Conservation (phyloP, 495 filamentous ascomycete species). For the Tuber umbilicatum region DNA sequence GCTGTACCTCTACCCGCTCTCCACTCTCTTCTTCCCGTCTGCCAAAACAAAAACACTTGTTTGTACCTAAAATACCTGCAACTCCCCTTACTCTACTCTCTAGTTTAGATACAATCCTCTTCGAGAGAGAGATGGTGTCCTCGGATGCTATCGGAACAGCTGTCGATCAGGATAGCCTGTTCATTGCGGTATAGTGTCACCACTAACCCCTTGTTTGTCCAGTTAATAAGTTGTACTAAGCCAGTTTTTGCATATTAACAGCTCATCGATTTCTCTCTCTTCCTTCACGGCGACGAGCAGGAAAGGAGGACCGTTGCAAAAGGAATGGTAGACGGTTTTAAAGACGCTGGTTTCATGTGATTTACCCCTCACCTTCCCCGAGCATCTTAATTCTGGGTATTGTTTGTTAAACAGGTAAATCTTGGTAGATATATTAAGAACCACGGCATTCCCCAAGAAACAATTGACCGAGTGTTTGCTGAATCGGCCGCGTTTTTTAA, state of each 20-base stretch:
- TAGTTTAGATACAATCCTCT: neutral
- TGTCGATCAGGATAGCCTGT: conserved; percentile 59
- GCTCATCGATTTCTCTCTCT: conserved; percentile 80
- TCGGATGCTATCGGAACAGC: conserved; percentile 46
- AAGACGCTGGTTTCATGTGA: conserved; percentile 71
- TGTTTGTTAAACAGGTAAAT: neutral
- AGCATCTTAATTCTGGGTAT: neutral
- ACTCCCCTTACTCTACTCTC: neutral
- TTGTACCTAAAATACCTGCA: neutral
- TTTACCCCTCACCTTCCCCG: neutral
- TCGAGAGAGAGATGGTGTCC: conserved; percentile 16
- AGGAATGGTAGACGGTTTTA: conserved; percentile 71
- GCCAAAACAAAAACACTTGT: neutral
- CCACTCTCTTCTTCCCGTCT: neutral
- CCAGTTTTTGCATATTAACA: conserved; percentile 41
- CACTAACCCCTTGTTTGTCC: conserved; percentile 6
- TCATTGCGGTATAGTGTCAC: conserved; percentile 56
- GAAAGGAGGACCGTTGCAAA: conserved; percentile 61
- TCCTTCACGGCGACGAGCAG: conserved; percentile 57
- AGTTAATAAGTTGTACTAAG: neutral
- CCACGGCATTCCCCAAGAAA: conserved; percentile 59
- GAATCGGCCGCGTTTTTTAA: conserved; percentile 72
- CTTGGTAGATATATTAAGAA: conserved; percentile 63
- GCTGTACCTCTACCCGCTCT: neutral
- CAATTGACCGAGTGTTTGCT: conserved; percentile 58